A percentile compares a stretch with the other conserved stretches of the same genome.
phyloP scores from a whole-genome alignment of 768 basidiomycete species.

The Clavulina sp. region DNA sequence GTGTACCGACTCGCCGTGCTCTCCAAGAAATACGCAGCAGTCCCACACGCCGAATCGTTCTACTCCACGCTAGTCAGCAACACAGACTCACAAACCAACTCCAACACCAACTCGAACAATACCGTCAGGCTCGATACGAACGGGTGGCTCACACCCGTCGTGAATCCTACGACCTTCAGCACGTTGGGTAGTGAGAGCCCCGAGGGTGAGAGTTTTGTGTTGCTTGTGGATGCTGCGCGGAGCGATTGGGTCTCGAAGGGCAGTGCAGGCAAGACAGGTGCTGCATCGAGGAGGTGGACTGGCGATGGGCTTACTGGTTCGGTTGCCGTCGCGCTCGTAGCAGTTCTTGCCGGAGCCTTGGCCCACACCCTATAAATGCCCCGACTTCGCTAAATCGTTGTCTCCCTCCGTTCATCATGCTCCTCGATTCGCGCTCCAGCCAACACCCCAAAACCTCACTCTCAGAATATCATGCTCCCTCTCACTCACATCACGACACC shows the following conservation, averaged over 20 bases:
- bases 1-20: conserved; percentile 15
- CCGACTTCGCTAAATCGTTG: too few species aligned
- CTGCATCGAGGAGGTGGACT: not conserved
- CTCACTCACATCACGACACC: too few species aligned
- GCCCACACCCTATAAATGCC: too few species aligned
- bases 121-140: conserved; percentile 6
- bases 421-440: too few species aligned
- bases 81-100: too few species aligned
- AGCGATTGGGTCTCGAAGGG: conserved; percentile 13
- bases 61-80: not conserved
- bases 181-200: conserved; percentile 12
- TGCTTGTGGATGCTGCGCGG: conserved; percentile 18
- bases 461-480: too few species aligned
- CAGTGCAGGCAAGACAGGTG: not conserved
- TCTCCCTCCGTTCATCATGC: too few species aligned
- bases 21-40: not conserved
- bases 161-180: conserved; percentile 16
- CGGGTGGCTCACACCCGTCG: conserved; percentile 10
- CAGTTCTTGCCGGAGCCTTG: too few species aligned
- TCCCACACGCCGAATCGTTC: not conserved
- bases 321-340: too few species aligned
- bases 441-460: too few species aligned
- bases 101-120: too few species aligned
- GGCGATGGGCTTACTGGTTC: too few species aligned
- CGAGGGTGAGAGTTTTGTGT: conserved; percentile 19